Evolutionary conservation across 345 rosid species (phyloP).

Genomic region (Reutealis trisperma): DNA sequence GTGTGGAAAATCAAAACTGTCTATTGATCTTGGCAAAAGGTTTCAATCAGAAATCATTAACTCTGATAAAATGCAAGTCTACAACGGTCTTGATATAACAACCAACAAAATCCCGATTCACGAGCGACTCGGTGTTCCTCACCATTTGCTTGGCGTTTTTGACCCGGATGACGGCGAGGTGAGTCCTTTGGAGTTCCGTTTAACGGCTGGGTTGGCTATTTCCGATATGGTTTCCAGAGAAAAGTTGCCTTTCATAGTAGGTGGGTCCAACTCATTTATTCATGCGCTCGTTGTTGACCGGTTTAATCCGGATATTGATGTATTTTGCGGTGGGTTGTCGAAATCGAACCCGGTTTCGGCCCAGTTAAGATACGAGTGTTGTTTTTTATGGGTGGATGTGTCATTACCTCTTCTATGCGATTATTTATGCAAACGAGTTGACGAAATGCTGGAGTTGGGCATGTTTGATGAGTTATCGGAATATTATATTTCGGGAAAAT

Average conservation of each 20-base stretch:
- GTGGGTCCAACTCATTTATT: slow-evolving; percentile 88
- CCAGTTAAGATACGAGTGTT: slow-evolving; percentile 68
- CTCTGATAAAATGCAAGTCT: slow-evolving; percentile 90
- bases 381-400: slow-evolving; percentile 85
- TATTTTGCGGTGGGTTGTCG: slow-evolving; percentile 33
- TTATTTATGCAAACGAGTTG: slow-evolving; percentile 68
- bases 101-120: slow-evolving; percentile 70
- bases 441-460: slow-evolving; percentile 87
- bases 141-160: slow-evolving; percentile 70
- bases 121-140: slow-evolving; percentile 66
- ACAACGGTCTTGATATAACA: slow-evolving; percentile 71
- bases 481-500: slow-evolving; percentile 44
- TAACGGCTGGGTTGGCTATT: slow-evolving; percentile 42
- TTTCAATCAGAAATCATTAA: slow-evolving; percentile 67
- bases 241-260: slow-evolving; percentile 67
- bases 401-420: slow-evolving; percentile 58
- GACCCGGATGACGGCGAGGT: slow-evolving; percentile 50
- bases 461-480: slow-evolving; percentile 72
- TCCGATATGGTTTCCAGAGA: slow-evolving; percentile 42
- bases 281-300: slow-evolving; percentile 65
- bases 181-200: slow-evolving; percentile 57
- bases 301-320: slow-evolving; percentile 53
- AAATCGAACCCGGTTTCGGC: slow-evolving; percentile 31
- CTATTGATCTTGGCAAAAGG: slow-evolving; percentile 67
- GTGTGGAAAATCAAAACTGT: slow-evolving; percentile 74